These are phyloP conservation scores for Verruconis gallopava DNA, from an alignment of 2,329 filamentous ascomycete species.

Conservation along the genomic window DNA sequence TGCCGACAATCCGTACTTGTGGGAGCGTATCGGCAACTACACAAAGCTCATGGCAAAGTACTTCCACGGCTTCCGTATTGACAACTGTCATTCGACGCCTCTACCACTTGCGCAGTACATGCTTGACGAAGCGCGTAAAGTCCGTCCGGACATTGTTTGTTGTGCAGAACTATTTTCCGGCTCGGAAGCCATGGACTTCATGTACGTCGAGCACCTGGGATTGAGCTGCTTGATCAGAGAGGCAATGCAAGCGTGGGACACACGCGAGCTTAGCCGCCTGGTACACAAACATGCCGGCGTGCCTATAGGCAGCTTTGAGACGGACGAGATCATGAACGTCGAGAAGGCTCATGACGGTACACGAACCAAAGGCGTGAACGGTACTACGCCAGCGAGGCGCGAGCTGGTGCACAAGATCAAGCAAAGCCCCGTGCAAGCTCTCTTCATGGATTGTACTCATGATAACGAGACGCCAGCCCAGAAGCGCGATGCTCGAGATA, in stretches of 20 bases:
- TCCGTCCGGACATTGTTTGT: conserved; percentile 79
- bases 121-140: conserved; percentile 78
- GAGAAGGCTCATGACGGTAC: conserved; percentile 29
- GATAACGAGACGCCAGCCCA: conserved; percentile 95
- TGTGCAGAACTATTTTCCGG: conserved; percentile 94
- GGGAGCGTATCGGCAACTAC: conserved; percentile 92
- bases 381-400: conserved; percentile 24
- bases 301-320: conserved; percentile 92
- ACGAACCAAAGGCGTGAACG: conserved; percentile 18
- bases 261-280: conserved; percentile 77
- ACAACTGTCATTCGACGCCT: conserved; percentile 96
- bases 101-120: conserved; percentile 90
- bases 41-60: conserved; percentile 86
- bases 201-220: conserved; percentile 87
- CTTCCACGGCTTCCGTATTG: conserved; percentile 89
- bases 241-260: conserved; percentile 97
- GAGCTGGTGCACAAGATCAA: conserved; percentile 72
- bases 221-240: conserved; percentile 87
- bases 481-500: conserved; percentile 87
- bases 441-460: conserved; percentile 99
- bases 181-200: conserved; percentile 88
- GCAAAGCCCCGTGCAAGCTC: conserved; percentile 75
- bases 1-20: conserved; percentile 81
- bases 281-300: conserved; percentile 89
- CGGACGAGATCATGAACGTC: conserved; percentile 66